Base-by-base conservation (phyloP, 2,329 filamentous ascomycete genomes). In the Coniella vitis region DNA sequence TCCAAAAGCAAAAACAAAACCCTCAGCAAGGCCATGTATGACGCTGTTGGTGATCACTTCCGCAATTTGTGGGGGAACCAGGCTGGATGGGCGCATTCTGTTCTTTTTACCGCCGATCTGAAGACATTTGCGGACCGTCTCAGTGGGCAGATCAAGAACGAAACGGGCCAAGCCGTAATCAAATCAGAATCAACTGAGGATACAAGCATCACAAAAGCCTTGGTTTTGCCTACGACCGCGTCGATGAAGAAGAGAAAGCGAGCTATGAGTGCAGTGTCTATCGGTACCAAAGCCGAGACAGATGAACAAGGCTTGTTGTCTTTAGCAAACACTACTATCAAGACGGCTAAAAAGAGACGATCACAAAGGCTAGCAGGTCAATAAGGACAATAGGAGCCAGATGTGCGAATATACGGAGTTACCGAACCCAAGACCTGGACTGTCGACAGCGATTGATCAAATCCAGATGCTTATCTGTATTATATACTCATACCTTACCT, bases 81-180 rank as follows among this genome's bases (percentile, higher is more conserved):
- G 59, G 93, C 93, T 1, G 93, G 93, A 1, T 98, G 94, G 94
- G 93, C 94, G 9, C 93, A 98, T 69, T 95, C 88, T 3, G 93
- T 98, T 8, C 73, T 98, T 12, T 98, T 98, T 61, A 95, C 93
- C 0, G 94, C 93, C 0, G 90, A 98, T 61, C 66, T 98, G 49
- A 86, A 81, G 61, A 80, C 87, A 0, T 97, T 97, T 60, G 84
- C 90, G 0, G 85, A 87, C 56, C 75, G 78, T 19, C 71, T 76
- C 38, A 34, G 40, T 14, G 43, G 43, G 19, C 58, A 61, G 44
- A 16, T 49, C 7, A 55, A 62, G 41, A 45, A 49, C 1, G 52
- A 55, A 3, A 7, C 32, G 4, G 36, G 29, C 32, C 2, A 19
- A 38, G 19, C 57, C 56, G n/a, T n/a, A 7, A 54, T 63, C 29